These are phyloP conservation scores for Scleromitrula shiraiana DNA, from an alignment of 2,329 filamentous ascomycete species.

Conservation along the genomic window DNA sequence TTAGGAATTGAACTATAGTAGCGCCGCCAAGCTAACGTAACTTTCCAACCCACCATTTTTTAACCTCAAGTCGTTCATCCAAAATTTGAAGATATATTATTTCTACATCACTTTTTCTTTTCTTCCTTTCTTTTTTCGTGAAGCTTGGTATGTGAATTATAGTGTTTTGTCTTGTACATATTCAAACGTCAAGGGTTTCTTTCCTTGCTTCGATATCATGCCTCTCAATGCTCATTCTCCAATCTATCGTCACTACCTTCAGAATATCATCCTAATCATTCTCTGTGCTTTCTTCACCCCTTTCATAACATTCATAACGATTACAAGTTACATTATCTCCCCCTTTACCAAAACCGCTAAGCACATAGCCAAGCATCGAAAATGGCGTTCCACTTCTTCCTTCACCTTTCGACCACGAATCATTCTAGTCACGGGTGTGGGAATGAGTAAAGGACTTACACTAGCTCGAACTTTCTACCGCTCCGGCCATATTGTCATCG, in stretches of 20 bases:
- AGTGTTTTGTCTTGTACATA: too few species aligned
- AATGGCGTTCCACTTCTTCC: conserved; percentile 15
- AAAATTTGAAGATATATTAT: too few species aligned
- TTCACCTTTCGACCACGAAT: conserved; percentile 30
- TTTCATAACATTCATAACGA: conserved; percentile 17
- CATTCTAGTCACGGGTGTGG: conserved; percentile 63
- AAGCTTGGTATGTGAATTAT: too few species aligned
- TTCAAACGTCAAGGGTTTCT: too few species aligned
- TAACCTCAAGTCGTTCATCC: too few species aligned
- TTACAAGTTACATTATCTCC: conserved; percentile 11
- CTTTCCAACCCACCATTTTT: too few species aligned
- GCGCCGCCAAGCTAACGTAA: too few species aligned
- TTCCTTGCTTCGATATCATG: too few species aligned
- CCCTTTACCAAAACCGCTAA: conserved; percentile 12
- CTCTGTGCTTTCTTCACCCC: conserved; percentile 18
- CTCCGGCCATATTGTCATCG: conserved; percentile 61
- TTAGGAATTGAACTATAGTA: too few species aligned
- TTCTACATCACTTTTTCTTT: too few species aligned
- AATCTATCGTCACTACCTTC: conserved; percentile 34
- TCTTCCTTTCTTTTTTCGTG: too few species aligned
- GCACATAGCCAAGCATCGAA: conserved; percentile 13
- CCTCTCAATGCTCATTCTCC: conserved; percentile 13
- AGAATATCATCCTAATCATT: conserved; percentile 39
- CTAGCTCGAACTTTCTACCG: conserved; percentile 58
- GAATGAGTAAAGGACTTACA: conserved; percentile 62